These are phyloP conservation scores for Bacidia gigantensis DNA, from an alignment of 495 filamentous ascomycete species.

Conservation along the genomic window DNA sequence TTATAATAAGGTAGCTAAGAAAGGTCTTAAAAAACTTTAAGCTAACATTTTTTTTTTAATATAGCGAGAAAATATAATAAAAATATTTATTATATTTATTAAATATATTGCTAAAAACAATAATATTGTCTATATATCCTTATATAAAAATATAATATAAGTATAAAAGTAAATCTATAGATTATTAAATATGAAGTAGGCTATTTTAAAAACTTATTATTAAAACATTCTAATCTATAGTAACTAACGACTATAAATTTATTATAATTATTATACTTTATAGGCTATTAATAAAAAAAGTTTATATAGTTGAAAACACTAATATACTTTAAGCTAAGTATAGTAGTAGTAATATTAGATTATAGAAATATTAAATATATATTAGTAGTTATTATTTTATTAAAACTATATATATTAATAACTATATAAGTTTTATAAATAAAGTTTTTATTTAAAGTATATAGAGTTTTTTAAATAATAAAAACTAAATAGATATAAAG, in stretches of 20 bases:
- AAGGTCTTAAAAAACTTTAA: not conserved
- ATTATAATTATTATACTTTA: not conserved
- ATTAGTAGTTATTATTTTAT: conserved; percentile 1
- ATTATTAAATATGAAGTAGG: conserved; percentile 1
- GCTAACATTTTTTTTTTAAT: not conserved
- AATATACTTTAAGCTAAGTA: conserved; percentile 7
- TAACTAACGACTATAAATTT: conserved; percentile 6
- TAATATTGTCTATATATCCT: conserved; percentile 4
- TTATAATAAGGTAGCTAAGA: not conserved
- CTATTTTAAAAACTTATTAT: conserved; percentile 3
- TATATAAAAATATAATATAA: not conserved
- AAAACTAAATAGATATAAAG: not conserved
- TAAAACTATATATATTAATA: conserved; percentile 8
- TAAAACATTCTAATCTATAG: not conserved
- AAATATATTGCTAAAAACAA: conserved; percentile 4
- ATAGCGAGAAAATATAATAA: not conserved
- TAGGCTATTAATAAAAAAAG: conserved; percentile 9
- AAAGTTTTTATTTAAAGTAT: not conserved
- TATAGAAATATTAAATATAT: conserved; percentile 5
- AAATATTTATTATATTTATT: not conserved
- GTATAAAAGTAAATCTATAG: not conserved
- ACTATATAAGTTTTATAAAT: not conserved
- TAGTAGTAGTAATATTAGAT: conserved; percentile 4
- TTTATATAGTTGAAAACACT: not conserved
- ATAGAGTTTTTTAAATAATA: conserved; percentile 4